phyloP scores from a whole-genome alignment of 1,284 basidiomycete species.

The Trametes hirsuta region DNA sequence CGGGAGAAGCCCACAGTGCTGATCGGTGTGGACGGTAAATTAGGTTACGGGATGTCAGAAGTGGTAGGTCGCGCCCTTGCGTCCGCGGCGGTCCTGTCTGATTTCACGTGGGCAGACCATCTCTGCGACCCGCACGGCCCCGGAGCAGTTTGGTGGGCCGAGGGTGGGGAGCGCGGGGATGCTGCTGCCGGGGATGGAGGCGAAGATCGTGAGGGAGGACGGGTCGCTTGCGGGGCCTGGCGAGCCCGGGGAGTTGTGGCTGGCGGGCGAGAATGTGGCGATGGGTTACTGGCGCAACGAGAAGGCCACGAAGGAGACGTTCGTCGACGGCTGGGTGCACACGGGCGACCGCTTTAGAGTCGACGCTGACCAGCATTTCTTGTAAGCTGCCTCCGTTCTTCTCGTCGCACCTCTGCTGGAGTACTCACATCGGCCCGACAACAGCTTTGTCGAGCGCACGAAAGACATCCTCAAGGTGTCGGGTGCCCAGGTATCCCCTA shows the following conservation, averaged over 20 bases:
- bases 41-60: slow-evolving; percentile 81
- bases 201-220: slow-evolving; percentile 61
- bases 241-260: slow-evolving; percentile 69
- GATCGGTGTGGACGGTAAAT: background rate
- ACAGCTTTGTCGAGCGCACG: slow-evolving; percentile 61
- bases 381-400: slow-evolving; percentile 45
- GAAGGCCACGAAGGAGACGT: slow-evolving; percentile 65
- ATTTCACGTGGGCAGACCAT: slow-evolving; percentile 51
- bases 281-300: slow-evolving; percentile 75
- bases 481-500: slow-evolving; percentile 74
- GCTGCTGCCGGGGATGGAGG: slow-evolving; percentile 65
- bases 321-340: slow-evolving; percentile 67
- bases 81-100: background rate
- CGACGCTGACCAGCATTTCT: slow-evolving; percentile 62
- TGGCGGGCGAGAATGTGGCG: slow-evolving; percentile 56
- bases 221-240: slow-evolving; percentile 55
- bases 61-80: slow-evolving; percentile 45
- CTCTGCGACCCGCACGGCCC: slow-evolving; percentile 45
- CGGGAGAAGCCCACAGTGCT: background rate
- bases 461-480: slow-evolving; percentile 79
- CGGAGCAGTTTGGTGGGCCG: slow-evolving; percentile 49
- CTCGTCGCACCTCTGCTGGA: background rate
- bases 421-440: background rate
- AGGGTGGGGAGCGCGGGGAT: slow-evolving; percentile 57
- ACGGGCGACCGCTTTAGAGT: slow-evolving; percentile 73